Base-by-base conservation (phyloP, 78 protist genomes). In the Trichosphaerium sp. region DNA sequence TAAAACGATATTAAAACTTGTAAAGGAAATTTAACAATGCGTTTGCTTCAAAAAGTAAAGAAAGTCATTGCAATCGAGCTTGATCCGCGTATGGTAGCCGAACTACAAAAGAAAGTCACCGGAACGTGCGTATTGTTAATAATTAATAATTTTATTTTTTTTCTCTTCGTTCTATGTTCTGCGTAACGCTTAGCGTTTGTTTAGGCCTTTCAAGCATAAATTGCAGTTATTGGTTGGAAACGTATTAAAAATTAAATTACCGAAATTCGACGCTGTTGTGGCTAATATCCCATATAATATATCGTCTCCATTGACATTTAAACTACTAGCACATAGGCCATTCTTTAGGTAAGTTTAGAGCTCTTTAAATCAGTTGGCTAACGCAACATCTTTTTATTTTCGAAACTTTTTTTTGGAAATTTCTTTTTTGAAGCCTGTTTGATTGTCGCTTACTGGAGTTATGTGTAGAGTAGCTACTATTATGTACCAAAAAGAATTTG, bases 51-150 rank as follows among this genome's bases (percentile, higher is more conserved):
- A 26, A 5, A 34, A 28, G 34, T 21, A 32, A 37, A 56, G 10
- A 15, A 68, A 55, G 96, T 96, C 14, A 80, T 93, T 4, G 99
- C 97, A 0, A 59, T 89, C 35, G 99, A 98, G 49, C 51, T 91
- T n/a, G 99, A 98, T 69, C 91, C 96, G 10, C 87, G 99, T 23
- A 92, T 96, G 98, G 97, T 92, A 1, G 95, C 82, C 38, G 99
- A 98, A 62, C 78, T 98, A 57, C 82, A 71, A 42, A 98, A 98
- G 90, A 89, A 99, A 21, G 78, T 96, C 43, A 67, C 68, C 42
- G 92, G 88, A 18, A 82, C 94, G 69, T 59, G 44, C 8, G 80
- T 78, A 1, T 6, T 1, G 49, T 4, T 65, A 14, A 1, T 3
- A 7, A 54, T 3, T 15, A 14, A 4, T 37, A 7, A 29, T 6